These are phyloP conservation scores for Neonectria punicea DNA, from an alignment of 2,329 filamentous ascomycete species.

Conservation along the genomic window DNA sequence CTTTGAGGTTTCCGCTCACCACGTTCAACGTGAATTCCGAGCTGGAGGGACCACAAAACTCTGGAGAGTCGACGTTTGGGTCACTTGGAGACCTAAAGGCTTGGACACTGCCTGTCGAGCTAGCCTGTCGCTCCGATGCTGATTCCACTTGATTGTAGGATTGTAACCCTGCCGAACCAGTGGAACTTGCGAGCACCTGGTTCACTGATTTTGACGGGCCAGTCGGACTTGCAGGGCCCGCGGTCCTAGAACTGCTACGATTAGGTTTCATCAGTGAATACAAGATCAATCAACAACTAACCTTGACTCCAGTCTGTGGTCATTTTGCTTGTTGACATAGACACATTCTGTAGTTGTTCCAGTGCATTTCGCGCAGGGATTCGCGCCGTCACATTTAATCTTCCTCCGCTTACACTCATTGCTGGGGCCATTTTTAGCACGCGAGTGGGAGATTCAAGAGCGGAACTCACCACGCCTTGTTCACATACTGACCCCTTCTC, in stretches of 20 bases:
- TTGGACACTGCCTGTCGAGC: neutral
- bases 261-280: neutral
- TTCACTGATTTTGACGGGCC: neutral
- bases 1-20: slow-evolving; percentile 12
- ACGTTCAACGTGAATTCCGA: slow-evolving; percentile 17
- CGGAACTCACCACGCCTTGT: slow-evolving; percentile 5
- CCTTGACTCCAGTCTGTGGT: neutral
- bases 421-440: neutral
- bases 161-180: neutral
- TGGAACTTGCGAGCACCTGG: neutral
- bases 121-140: neutral
- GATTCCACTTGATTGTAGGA: neutral
- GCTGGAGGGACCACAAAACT: slow-evolving; percentile 19
- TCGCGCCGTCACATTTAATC: slow-evolving; percentile 10
- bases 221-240: neutral
- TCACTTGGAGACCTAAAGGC: neutral
- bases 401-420: slow-evolving; percentile 15
- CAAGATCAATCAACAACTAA: neutral
- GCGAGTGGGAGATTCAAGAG: neutral
- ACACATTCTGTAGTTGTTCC: neutral
- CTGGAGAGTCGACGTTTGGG: neutral
- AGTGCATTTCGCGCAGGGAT: neutral
- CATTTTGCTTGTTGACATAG: neutral
- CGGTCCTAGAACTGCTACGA: neutral
- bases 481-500: slow-evolving; percentile 6